Percentiles rank a stretch among this genome's conserved stretches.
Evolutionary conservation across 2,329 filamentous ascomycete genomes (phyloP).

Genomic region (Penicillium sp.): DNA sequence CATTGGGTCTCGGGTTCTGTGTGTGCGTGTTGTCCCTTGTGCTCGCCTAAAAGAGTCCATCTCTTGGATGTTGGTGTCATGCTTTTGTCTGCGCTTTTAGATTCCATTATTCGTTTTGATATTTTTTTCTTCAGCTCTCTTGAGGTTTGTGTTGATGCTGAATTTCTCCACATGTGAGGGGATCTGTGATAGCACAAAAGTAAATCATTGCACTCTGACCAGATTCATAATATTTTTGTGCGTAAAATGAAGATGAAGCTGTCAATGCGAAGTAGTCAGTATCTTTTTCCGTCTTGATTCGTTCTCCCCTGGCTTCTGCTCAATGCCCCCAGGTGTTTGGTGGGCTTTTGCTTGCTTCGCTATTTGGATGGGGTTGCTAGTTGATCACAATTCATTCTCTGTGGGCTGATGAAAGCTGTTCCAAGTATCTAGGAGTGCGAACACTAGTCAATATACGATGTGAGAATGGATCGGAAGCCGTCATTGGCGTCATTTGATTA

Average conservation of each 20-base stretch:
- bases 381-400: too few relatives aligned
- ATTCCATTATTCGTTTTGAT: slow-evolving; percentile 3
- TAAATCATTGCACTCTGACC: not conserved
- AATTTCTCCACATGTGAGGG: not conserved
- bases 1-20: slow-evolving; percentile 9
- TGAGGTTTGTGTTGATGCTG: slow-evolving; percentile 1
- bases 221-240: not conserved
- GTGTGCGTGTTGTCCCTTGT: slow-evolving; percentile 2
- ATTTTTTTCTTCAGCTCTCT: slow-evolving; percentile 2
- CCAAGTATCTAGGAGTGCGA: too few relatives aligned
- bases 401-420: too few relatives aligned
- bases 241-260: not conserved
- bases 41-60: not conserved
- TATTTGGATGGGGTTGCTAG: too few relatives aligned
- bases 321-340: too few relatives aligned
- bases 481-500: too few relatives aligned
- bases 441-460: too few relatives aligned
- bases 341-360: too few relatives aligned
- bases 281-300: too few relatives aligned
- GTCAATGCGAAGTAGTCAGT: not conserved
- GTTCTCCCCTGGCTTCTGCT: too few relatives aligned
- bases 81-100: slow-evolving; percentile 4
- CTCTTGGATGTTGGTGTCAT: slow-evolving; percentile 6
- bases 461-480: too few relatives aligned
- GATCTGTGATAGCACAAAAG: slow-evolving; percentile 1